Evolutionary conservation across 441 rosid genomes (phyloP), one percentile per base, ranked within the genome.

Genomic region (Gossypium schwendimanii): DNA sequence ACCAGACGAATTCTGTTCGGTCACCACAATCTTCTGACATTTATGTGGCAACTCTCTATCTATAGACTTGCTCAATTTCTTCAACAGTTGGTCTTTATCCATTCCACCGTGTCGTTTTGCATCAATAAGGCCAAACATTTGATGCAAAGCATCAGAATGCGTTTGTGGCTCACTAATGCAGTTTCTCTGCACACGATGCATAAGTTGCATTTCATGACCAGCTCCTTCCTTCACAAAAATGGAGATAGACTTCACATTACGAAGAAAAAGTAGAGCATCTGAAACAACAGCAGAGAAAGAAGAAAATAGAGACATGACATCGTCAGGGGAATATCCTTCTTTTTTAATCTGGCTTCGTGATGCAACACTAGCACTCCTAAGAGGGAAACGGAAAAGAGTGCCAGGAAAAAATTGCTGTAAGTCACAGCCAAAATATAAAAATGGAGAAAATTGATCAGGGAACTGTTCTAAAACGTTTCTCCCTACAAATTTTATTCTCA

Each of bases 401-500:
- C 99, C 99, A 14, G 96, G 90, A 87, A 90, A 95, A 47, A 85
- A 82, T 76, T 86, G 85, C 82, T 86, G 89, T 79, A 95, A 84
- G 84, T 95, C 96, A 78, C 99, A 95, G 70, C 99, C 99, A 84
- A 95, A 93, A 74, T 93, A 96, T 73, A 95, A 82, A 77, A 91
- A 95, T 20, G 99, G 98, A 67, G 98, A 87, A 85, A 94, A 94
- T 69, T 94, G 98, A 80, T 95, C 99, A 72, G 99, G 99, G 84
- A 95, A 95, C 84, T 95, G 96, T 71, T 95, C 99, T 86, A 95
- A 78, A 72, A 95, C 87, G 81, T 89, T 89, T 83, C 96, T 90
- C 60, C 99, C 98, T 3, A 77, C 88, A 84, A 88, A 95, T 78
- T 91, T 87, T 79, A 95, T 95, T 73, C 99, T 88, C 85, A 95